Percentiles rank a stretch among this genome's conserved stretches.
phyloP scores from a whole-genome alignment of 805 yeast species.

The Komagataella pastoris region DNA sequence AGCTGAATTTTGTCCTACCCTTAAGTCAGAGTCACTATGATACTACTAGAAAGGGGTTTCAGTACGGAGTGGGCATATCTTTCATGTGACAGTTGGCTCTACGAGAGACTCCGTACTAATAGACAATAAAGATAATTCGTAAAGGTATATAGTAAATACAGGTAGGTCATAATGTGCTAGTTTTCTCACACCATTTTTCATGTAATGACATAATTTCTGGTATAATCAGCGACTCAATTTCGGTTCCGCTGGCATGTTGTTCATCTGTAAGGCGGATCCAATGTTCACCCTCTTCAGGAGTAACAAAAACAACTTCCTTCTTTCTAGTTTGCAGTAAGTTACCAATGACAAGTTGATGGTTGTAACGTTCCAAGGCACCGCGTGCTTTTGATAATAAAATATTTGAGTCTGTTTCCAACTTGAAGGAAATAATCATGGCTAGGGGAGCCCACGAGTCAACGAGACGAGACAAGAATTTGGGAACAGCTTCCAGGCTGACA shows the following conservation, averaged over 20 bases:
- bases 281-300: constrained; percentile 21
- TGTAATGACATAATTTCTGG: constrained; percentile 67
- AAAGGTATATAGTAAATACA: background rate
- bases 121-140: background rate
- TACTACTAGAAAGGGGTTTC: constrained; percentile 35
- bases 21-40: constrained; percentile 30
- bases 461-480: constrained; percentile 77
- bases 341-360: constrained; percentile 91
- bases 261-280: constrained; percentile 40
- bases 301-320: constrained; percentile 76
- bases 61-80: constrained; percentile 47
- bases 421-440: constrained; percentile 90
- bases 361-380: constrained; percentile 72
- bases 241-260: constrained; percentile 27
- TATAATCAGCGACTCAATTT: constrained; percentile 69
- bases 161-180: constrained; percentile 9
- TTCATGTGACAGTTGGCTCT: constrained; percentile 23
- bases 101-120: background rate
- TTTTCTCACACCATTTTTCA: constrained; percentile 37
- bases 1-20: constrained; percentile 41
- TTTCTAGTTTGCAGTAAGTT: constrained; percentile 84
- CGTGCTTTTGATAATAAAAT: constrained; percentile 65
- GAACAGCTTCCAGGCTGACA: constrained; percentile 89
- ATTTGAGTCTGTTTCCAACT: constrained; percentile 73
- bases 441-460: constrained; percentile 93